phyloP scores from a whole-genome alignment of 345 rosid species.

The Rhizophora apiculata region DNA sequence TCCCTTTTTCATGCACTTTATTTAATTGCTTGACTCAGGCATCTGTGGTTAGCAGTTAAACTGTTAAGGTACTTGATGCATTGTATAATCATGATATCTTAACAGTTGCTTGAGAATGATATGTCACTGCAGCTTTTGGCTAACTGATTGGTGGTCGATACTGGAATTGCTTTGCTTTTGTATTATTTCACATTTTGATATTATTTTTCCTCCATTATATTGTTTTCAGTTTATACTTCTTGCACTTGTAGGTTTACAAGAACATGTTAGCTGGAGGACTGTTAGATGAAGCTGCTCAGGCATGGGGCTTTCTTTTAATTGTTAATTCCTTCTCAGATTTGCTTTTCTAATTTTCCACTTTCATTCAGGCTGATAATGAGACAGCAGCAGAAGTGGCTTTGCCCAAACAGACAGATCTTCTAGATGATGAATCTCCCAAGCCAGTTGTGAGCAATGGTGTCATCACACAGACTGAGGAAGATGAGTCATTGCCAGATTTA shows the following conservation, averaged over 20 bases:
- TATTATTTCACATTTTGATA: neutral
- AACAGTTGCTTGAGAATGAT: neutral
- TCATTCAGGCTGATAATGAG: slow-evolving; percentile 46
- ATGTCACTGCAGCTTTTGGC: neutral
- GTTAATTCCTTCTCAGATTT: neutral
- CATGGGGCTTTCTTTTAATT: slow-evolving; percentile 18
- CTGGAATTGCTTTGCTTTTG: neutral
- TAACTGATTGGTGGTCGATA: neutral
- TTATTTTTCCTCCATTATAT: neutral
- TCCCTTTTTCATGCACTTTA: neutral
- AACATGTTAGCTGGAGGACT: slow-evolving; percentile 21
- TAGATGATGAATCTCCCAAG: slow-evolving; percentile 49
- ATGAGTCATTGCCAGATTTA: slow-evolving; percentile 42
- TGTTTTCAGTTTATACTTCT: neutral
- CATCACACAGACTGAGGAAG: slow-evolving; percentile 35
- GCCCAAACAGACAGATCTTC: slow-evolving; percentile 40
- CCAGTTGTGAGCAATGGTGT: slow-evolving; percentile 62
- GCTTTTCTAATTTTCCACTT: slow-evolving; percentile 4
- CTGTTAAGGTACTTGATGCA: no score
- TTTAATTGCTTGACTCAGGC: no score
- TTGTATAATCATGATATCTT: neutral
- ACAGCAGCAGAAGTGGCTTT: slow-evolving; percentile 37
- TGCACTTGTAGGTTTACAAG: slow-evolving; percentile 31
- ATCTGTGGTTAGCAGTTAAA: no score
- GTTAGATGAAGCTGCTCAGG: slow-evolving; percentile 38